Conservation (phyloP, 768 basidiomycete species). For the Boletales sp. region DNA sequence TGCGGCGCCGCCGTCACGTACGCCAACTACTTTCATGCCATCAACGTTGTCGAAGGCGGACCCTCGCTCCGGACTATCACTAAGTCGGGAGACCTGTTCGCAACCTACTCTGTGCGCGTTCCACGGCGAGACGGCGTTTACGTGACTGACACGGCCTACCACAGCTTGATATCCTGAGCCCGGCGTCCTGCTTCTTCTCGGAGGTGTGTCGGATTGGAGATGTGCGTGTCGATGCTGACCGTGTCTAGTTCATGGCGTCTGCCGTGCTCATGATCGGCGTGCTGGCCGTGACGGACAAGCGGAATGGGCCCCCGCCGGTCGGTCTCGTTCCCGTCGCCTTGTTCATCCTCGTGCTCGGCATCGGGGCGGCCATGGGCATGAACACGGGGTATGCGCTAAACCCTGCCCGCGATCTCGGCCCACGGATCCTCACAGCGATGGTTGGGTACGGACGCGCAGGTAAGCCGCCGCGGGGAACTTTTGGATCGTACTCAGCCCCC, state of each 20-base stretch:
- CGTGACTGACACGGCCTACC: not conserved
- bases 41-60: slow-evolving; percentile 56
- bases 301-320: no score
- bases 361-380: slow-evolving; percentile 54
- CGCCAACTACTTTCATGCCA: slow-evolving; percentile 58
- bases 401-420: slow-evolving; percentile 41
- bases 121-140: not conserved
- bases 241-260: slow-evolving; percentile 48
- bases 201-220: slow-evolving; percentile 26
- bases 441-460: slow-evolving; percentile 51
- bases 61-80: slow-evolving; percentile 45
- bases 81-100: slow-evolving; percentile 51
- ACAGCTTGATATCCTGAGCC: slow-evolving; percentile 35
- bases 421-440: slow-evolving; percentile 60
- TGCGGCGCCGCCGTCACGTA: slow-evolving; percentile 52
- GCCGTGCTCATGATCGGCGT: slow-evolving; percentile 49
- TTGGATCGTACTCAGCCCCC: no score
- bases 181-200: slow-evolving; percentile 41
- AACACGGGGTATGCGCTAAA: slow-evolving; percentile 62
- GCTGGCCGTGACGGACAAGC: slow-evolving; percentile 41
- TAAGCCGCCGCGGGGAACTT: slow-evolving; percentile 1
- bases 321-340: slow-evolving; percentile 47
- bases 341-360: slow-evolving; percentile 52
- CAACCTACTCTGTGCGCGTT: slow-evolving; percentile 49
- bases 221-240: not conserved